Evolutionary conservation across 2,329 filamentous ascomycete species (phyloP).

Genomic region (Calonectria multiphialidica): DNA sequence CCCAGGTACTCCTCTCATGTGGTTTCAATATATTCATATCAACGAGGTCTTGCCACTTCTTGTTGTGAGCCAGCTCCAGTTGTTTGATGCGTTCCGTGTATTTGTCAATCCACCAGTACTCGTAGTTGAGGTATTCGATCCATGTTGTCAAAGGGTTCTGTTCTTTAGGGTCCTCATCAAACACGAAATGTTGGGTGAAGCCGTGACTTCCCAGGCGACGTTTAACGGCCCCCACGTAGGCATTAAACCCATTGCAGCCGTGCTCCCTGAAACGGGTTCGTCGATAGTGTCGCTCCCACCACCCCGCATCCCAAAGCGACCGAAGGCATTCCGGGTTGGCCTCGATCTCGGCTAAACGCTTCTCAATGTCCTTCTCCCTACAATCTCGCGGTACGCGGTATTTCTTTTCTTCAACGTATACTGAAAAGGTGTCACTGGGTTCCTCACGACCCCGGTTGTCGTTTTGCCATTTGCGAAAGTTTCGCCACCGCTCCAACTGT

Average conservation of each 20-base stretch:
- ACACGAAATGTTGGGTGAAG: conserved; percentile 44
- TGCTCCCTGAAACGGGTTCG: conserved; percentile 20
- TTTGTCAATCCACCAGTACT: conserved; percentile 40
- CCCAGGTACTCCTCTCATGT: conserved; percentile 22
- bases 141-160: conserved; percentile 52
- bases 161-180: conserved; percentile 42
- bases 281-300: not conserved
- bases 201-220: conserved; percentile 43
- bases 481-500: not conserved
- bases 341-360: no score
- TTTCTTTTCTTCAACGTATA: not conserved
- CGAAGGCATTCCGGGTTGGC: not conserved
- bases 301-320: not conserved
- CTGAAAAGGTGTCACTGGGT: not conserved
- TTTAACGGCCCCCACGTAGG: conserved; percentile 43
- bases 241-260: conserved; percentile 33
- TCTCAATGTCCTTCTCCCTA: not conserved
- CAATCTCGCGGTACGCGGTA: not conserved
- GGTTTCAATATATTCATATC: conserved; percentile 43
- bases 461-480: not conserved
- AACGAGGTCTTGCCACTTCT: conserved; percentile 48
- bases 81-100: conserved; percentile 33
- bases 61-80: conserved; percentile 39
- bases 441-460: not conserved
- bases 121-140: conserved; percentile 53